A percentile compares a stretch with the other conserved stretches of the same genome.
Conservation (phyloP, 2,329 filamentous ascomycete genomes). For the Teratosphaeria viscida region DNA sequence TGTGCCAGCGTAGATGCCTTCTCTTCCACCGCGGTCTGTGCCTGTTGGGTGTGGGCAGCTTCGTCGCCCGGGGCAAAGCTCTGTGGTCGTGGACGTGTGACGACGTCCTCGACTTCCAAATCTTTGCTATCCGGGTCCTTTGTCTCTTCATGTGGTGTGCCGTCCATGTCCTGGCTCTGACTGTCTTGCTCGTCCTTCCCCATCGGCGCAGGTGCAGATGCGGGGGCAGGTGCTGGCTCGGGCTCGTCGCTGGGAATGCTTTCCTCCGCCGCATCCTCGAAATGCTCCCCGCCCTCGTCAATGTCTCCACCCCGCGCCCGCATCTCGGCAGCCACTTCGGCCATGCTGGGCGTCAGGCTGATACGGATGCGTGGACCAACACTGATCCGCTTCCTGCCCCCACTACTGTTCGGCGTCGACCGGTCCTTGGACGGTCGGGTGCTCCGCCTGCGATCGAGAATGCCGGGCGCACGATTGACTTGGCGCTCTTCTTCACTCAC, state of each 20-base stretch:
- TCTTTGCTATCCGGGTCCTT: not conserved
- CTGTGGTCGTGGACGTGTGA: not conserved
- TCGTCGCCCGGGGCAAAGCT: not conserved
- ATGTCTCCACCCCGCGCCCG: slow-evolving; percentile 14
- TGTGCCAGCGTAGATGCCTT: not conserved
- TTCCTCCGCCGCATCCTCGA: slow-evolving; percentile 64
- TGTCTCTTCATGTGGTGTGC: slow-evolving; percentile 5
- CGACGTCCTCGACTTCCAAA: not conserved
- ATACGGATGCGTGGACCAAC: slow-evolving; percentile 8
- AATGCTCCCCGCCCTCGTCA: slow-evolving; percentile 34
- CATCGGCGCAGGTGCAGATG: not conserved
- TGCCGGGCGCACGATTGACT: slow-evolving; percentile 20
- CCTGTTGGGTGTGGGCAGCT: not conserved
- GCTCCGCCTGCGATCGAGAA: slow-evolving; percentile 17
- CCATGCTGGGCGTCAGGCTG: slow-evolving; percentile 10
- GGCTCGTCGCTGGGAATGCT: slow-evolving; percentile 8
- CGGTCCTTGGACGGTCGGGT: slow-evolving; percentile 8
- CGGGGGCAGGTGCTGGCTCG: too few relatives aligned
- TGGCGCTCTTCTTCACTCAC: not conserved
- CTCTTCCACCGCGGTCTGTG: not conserved
- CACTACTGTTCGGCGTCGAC: slow-evolving; percentile 1
- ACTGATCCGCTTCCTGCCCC: slow-evolving; percentile 9
- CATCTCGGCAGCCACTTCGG: slow-evolving; percentile 18
- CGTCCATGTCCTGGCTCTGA: slow-evolving; percentile 4
- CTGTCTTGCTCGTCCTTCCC: slow-evolving; percentile 9